phyloP scores from a whole-genome alignment of 495 filamentous ascomycete species.

The Podospora sp. region DNA sequence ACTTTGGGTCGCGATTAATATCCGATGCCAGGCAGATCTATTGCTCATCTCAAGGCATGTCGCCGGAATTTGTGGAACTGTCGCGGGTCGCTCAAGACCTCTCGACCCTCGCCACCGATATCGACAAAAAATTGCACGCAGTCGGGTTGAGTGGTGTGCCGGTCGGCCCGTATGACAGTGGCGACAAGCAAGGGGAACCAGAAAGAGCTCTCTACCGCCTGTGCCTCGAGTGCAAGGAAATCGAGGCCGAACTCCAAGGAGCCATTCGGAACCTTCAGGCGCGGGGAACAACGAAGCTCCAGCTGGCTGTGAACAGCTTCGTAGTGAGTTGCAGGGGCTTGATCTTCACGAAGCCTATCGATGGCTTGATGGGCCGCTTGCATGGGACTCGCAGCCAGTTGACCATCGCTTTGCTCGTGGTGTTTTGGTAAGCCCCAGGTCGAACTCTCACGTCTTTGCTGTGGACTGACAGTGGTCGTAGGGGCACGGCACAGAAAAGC shows the following conservation, averaged over 20 bases:
- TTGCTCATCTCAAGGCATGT: neutral
- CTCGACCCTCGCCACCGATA: neutral
- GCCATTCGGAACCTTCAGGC: neutral
- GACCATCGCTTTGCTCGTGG: neutral
- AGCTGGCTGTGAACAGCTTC: neutral
- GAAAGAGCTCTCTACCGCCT: neutral
- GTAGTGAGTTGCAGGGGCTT: neutral
- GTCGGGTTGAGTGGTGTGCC: neutral
- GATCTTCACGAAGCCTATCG: neutral
- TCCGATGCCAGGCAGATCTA: neutral
- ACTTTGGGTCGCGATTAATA: neutral
- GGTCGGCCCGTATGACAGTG: neutral
- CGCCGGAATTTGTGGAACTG: neutral
- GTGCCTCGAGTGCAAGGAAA: neutral
- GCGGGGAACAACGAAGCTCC: neutral
- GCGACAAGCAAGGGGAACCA: neutral
- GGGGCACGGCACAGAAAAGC: neutral
- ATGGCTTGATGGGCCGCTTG: neutral
- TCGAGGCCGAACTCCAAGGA: neutral
- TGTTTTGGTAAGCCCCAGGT: neutral
- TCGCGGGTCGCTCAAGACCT: neutral
- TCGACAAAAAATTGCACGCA: neutral
- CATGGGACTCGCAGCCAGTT: neutral
- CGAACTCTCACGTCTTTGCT: too few species aligned
- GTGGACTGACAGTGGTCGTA: neutral